phyloP scores from a whole-genome alignment of 2,329 filamentous ascomycete genomes.

The Pseudophaeomoniella oleicola region DNA sequence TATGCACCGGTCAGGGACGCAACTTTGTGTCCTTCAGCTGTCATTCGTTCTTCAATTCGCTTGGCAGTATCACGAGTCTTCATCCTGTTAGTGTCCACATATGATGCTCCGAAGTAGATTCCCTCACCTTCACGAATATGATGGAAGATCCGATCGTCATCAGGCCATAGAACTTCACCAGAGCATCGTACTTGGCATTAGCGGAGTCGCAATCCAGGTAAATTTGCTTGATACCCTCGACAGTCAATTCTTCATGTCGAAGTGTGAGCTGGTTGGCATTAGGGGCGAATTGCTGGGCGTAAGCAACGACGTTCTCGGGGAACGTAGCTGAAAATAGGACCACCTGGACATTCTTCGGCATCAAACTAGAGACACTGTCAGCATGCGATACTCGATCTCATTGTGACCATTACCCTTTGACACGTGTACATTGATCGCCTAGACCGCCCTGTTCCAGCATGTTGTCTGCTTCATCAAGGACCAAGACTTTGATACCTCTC shows the following conservation, averaged over 20 bases:
- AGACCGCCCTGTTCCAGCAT: constrained; percentile 95
- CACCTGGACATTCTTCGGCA: constrained; percentile 65
- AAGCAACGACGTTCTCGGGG: constrained; percentile 70
- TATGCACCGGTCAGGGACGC: constrained; percentile 79
- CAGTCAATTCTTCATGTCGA: constrained; percentile 79
- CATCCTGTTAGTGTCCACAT: constrained; percentile 1
- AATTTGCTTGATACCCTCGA: constrained; percentile 94
- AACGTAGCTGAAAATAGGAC: constrained; percentile 94
- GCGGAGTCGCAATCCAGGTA: constrained; percentile 85
- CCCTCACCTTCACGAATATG: constrained; percentile 82
- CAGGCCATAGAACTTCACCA: constrained; percentile 86
- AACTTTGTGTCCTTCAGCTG: constrained; percentile 77
- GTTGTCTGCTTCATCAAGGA: constrained; percentile 95
- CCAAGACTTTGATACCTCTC: constrained; percentile 61
- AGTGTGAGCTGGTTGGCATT: constrained; percentile 76
- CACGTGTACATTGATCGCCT: constrained; percentile 84
- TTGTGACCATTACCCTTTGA: constrained; percentile 56
- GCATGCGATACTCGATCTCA: constrained; percentile 6
- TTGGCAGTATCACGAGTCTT: constrained; percentile 75
- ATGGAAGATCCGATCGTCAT: constrained; percentile 97
- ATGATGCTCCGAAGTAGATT: neutral
- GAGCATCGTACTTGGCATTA: constrained; percentile 69
- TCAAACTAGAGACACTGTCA: constrained; percentile 39
- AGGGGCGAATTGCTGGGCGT: constrained; percentile 72
- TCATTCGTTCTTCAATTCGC: constrained; percentile 76